Percentiles rank a stretch among this genome's conserved stretches.
These are phyloP conservation scores for Suillus luteus DNA, from an alignment of 768 basidiomycete genomes.

Conservation along the genomic window DNA sequence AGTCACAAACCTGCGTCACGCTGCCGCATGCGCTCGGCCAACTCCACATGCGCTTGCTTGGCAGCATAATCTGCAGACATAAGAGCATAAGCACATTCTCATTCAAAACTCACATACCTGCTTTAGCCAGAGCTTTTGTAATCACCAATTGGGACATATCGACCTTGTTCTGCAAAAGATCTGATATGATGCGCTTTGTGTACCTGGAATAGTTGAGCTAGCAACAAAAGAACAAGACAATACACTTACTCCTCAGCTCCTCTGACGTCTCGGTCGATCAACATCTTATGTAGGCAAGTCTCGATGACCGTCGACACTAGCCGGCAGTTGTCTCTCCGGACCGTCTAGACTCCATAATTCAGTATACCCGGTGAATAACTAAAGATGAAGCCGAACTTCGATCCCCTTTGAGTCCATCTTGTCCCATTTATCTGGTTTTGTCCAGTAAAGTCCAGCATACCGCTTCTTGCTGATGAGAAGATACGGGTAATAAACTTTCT, in stretches of 20 bases:
- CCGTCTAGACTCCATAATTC: constrained; percentile 60
- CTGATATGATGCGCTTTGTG: constrained; percentile 89
- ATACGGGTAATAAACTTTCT: constrained; percentile 99
- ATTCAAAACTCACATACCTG: constrained; percentile 46
- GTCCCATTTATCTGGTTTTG: constrained; percentile 90
- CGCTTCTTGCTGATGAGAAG: constrained; percentile 98
- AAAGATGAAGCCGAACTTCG: constrained; percentile 58
- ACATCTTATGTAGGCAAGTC: constrained; percentile 96
- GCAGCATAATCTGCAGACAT: constrained; percentile 74
- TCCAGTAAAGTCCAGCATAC: constrained; percentile 99
- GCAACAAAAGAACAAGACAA: background rate
- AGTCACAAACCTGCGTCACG: constrained; percentile 78
- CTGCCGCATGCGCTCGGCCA: constrained; percentile 93
- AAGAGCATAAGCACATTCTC: background rate
- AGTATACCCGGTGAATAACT: background rate
- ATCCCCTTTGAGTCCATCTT: constrained; percentile 99
- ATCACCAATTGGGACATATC: constrained; percentile 99
- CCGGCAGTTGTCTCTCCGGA: constrained; percentile 98
- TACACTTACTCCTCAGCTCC: constrained; percentile 85
- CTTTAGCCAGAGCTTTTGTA: constrained; percentile 93
- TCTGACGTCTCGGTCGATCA: constrained; percentile 92
- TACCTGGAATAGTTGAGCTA: constrained; percentile 57
- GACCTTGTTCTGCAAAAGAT: constrained; percentile 92
- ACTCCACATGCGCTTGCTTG: constrained; percentile 95
- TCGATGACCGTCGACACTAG: constrained; percentile 97